A percentile compares a stretch with the other conserved stretches of the same genome.
phyloP scores from a whole-genome alignment of 2,329 filamentous ascomycete genomes.

The Hirsutella minnesotensis region DNA sequence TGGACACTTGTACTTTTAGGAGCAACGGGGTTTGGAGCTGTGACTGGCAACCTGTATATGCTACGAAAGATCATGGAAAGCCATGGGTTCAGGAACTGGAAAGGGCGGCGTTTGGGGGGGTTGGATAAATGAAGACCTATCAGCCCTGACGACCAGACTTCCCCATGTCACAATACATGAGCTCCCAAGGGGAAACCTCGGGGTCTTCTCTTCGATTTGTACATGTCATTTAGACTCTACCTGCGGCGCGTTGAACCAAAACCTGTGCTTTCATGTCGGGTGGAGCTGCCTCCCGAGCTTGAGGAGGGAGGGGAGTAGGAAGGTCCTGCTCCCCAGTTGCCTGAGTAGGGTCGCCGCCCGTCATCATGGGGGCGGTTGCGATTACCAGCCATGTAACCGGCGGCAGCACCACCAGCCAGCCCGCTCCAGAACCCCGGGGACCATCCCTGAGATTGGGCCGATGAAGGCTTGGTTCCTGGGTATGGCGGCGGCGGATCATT shows the following conservation, averaged over 20 bases:
- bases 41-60: slow-evolving; percentile 10
- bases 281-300: slow-evolving; percentile 24
- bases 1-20: slow-evolving; percentile 15
- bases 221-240: slow-evolving; percentile 14
- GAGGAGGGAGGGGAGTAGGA: slow-evolving; percentile 15
- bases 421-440: slow-evolving; percentile 66
- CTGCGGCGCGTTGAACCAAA: slow-evolving; percentile 58
- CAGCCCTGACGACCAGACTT: slow-evolving; percentile 1
- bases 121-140: slow-evolving; percentile 8
- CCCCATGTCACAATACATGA: background rate
- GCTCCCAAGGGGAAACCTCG: background rate
- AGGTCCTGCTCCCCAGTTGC: slow-evolving; percentile 12
- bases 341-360: slow-evolving; percentile 19
- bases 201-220: no score
- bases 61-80: slow-evolving; percentile 5
- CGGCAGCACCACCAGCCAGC: slow-evolving; percentile 54
- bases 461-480: slow-evolving; percentile 25
- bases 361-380: slow-evolving; percentile 23
- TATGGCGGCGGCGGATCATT: slow-evolving; percentile 41
- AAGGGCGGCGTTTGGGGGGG: slow-evolving; percentile 6
- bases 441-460: slow-evolving; percentile 36
- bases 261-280: slow-evolving; percentile 56
- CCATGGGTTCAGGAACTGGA: background rate
- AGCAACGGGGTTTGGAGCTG: slow-evolving; percentile 4
- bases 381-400: slow-evolving; percentile 50